Percentiles rank a stretch among this genome's conserved stretches.
Evolutionary conservation across 768 basidiomycete genomes (phyloP).

Genomic region (Dentipellis fragilis): DNA sequence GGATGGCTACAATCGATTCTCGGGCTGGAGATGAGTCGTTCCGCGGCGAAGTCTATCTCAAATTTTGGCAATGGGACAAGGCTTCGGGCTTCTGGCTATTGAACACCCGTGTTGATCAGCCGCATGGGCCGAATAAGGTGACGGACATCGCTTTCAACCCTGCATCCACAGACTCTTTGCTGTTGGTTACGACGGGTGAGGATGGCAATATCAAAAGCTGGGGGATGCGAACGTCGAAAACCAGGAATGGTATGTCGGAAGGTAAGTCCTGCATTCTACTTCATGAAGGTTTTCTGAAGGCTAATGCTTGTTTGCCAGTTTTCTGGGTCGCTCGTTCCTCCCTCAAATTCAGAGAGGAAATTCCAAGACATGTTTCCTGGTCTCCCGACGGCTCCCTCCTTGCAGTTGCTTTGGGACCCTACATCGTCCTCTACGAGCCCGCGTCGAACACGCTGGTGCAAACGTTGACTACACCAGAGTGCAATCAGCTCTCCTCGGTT

Average conservation of each 20-base stretch:
- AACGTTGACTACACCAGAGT: conserved; percentile 43
- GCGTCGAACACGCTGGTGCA: conserved; percentile 47
- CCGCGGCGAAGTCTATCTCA: conserved; percentile 67
- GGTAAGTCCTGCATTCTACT: conserved; percentile 28
- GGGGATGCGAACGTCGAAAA: conserved; percentile 45
- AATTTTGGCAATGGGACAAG: conserved; percentile 83
- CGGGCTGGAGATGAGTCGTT: conserved; percentile 59
- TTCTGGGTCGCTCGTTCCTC: conserved; percentile 79
- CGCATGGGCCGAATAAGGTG: conserved; percentile 62
- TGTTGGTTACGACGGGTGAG: conserved; percentile 64
- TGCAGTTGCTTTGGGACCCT: conserved; percentile 56
- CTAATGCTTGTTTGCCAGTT: conserved; percentile 25
- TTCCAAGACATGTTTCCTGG: conserved; percentile 62
- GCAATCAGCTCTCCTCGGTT: conserved; percentile 30
- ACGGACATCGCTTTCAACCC: conserved; percentile 66
- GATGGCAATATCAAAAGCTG: conserved; percentile 78
- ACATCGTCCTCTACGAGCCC: conserved; percentile 70
- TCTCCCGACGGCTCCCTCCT: conserved; percentile 82
- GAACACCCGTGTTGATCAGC: conserved; percentile 83
- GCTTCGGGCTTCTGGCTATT: conserved; percentile 56
- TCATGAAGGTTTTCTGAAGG: background rate
- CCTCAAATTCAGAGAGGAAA: conserved; percentile 56
- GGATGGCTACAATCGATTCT: conserved; percentile 88
- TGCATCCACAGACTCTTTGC: conserved; percentile 18
- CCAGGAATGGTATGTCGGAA: conserved; percentile 35